Percentiles rank a stretch among this genome's conserved stretches.
phyloP scores from a whole-genome alignment of 768 basidiomycete genomes.

The Lactarius hatsudake region DNA sequence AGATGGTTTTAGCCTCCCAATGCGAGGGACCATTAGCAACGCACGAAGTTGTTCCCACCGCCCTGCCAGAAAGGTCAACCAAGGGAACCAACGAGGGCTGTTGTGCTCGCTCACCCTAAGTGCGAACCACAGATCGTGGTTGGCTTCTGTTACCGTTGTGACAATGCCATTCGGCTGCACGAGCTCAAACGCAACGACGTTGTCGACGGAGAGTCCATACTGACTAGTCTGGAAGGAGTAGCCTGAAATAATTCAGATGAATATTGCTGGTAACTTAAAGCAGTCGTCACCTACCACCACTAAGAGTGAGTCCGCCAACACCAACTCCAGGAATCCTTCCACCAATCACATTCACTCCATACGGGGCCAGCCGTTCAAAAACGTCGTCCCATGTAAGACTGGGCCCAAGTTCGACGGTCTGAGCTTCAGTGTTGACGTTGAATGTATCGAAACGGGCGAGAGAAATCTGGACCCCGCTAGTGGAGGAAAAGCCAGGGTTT shows the following conservation, averaged over 20 bases:
- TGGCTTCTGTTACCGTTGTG: too few species aligned
- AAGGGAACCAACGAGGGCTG: too few species aligned
- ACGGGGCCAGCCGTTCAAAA: neutral
- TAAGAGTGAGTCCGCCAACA: neutral
- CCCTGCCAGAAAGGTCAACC: too few species aligned
- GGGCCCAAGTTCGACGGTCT: too few species aligned
- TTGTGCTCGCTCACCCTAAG: too few species aligned
- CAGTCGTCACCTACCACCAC: neutral
- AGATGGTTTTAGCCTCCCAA: too few species aligned
- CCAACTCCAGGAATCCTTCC: neutral
- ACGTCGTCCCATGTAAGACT: neutral
- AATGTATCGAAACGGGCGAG: too few species aligned
- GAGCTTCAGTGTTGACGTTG: neutral
- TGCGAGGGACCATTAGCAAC: too few species aligned
- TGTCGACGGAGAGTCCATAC: neutral
- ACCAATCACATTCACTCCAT: neutral
- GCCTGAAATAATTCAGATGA: neutral
- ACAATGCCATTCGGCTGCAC: too few species aligned
- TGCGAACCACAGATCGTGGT: too few species aligned
- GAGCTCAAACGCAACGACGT: neutral
- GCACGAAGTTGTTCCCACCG: too few species aligned
- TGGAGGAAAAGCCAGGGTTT: neutral
- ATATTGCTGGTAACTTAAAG: neutral
- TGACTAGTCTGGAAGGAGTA: neutral
- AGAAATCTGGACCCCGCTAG: neutral